Evolutionary conservation across 1,139 yeast species (phyloP).

Genomic region (Geotrichum candidum): DNA sequence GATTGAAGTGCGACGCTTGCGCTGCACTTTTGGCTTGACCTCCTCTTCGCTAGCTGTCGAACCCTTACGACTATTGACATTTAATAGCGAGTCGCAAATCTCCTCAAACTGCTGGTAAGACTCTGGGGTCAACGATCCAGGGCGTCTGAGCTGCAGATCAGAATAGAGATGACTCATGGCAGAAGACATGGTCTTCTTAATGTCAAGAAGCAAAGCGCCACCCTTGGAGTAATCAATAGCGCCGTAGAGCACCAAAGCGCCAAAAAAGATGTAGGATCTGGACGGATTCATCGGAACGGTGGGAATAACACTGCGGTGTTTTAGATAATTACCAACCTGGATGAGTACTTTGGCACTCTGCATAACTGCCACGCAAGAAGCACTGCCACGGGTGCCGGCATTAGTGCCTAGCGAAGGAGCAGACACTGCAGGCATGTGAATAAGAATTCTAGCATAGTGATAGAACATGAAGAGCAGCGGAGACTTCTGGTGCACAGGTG

Average conservation of each 20-base stretch:
- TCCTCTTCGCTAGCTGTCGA: neutral
- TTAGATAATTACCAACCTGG: constrained; percentile 49
- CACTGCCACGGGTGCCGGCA: constrained; percentile 40
- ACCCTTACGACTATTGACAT: constrained; percentile 4
- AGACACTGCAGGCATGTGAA: constrained; percentile 71
- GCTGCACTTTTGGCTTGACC: constrained; percentile 1
- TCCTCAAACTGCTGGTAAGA: constrained; percentile 26
- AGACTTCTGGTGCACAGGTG: constrained; percentile 46
- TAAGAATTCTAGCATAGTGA: constrained; percentile 72
- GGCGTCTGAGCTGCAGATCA: constrained; percentile 27
- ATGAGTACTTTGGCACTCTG: constrained; percentile 67
- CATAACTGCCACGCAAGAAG: constrained; percentile 63
- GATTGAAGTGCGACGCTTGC: constrained; percentile 10
- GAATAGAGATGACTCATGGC: constrained; percentile 25
- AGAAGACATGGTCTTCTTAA: constrained; percentile 40
- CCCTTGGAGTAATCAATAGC: constrained; percentile 78
- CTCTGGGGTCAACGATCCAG: constrained; percentile 26
- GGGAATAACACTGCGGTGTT: constrained; percentile 40
- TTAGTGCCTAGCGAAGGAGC: constrained; percentile 30
- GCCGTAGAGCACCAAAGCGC: constrained; percentile 70
- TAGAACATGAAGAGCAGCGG: constrained; percentile 59
- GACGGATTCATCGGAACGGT: constrained; percentile 69
- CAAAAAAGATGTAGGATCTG: constrained; percentile 59
- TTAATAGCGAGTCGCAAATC: constrained; percentile 25
- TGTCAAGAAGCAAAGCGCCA: constrained; percentile 70